phyloP scores from a whole-genome alignment of 2,329 filamentous ascomycete species.

The Claviceps arundinis region DNA sequence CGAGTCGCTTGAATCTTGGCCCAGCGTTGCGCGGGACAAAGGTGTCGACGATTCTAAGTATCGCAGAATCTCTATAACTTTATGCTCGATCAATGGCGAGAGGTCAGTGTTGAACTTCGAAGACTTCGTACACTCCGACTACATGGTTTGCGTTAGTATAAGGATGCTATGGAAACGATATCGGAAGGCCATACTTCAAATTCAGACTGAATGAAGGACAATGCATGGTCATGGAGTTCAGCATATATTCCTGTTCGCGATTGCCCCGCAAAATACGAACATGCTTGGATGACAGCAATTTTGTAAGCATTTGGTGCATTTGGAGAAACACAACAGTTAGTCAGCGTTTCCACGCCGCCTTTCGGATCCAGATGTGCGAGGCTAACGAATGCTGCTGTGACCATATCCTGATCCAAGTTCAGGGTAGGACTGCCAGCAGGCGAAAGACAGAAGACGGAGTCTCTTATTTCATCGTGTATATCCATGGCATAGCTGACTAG shows the following conservation, averaged over 20 bases:
- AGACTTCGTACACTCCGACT: slow-evolving; percentile 3
- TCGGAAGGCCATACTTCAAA: neutral
- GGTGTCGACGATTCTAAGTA: slow-evolving; percentile 39
- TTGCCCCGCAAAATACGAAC: slow-evolving; percentile 47
- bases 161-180: neutral
- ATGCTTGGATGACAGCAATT: slow-evolving; percentile 48
- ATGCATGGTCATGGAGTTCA: slow-evolving; percentile 40
- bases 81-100: slow-evolving; percentile 26
- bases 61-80: slow-evolving; percentile 22
- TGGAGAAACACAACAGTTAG: slow-evolving; percentile 42
- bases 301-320: slow-evolving; percentile 46
- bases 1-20: slow-evolving; percentile 11
- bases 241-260: slow-evolving; percentile 34
- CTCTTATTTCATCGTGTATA: slow-evolving; percentile 54
- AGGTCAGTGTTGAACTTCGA: slow-evolving; percentile 10
- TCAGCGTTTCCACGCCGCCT: slow-evolving; percentile 41
- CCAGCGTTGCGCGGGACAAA: slow-evolving; percentile 18
- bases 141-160: neutral
- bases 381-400: slow-evolving; percentile 54
- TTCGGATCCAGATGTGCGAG: slow-evolving; percentile 49
- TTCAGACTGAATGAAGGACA: slow-evolving; percentile 35
- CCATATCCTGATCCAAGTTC: slow-evolving; percentile 48
- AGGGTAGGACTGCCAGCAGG: slow-evolving; percentile 31
- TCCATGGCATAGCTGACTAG: slow-evolving; percentile 56
- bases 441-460: slow-evolving; percentile 48